phyloP scores from a whole-genome alignment of 768 basidiomycete species.

The Arthromyces matolae region DNA sequence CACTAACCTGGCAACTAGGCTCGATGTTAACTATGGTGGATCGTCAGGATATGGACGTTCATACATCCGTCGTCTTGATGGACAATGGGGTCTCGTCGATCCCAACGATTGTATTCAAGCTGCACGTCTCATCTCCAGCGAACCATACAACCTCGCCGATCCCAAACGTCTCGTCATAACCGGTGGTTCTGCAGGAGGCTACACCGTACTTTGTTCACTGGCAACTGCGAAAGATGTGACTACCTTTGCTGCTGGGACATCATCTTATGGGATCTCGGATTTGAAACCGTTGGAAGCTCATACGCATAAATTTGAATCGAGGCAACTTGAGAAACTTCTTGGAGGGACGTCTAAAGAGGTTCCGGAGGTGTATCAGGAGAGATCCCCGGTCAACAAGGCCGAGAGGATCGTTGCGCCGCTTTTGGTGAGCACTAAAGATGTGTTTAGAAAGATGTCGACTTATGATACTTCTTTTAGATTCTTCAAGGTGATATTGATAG shows the following conservation, averaged over 20 bases:
- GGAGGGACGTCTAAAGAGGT: conserved; percentile 53
- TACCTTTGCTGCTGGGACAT: conserved; percentile 61
- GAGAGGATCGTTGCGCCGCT: conserved; percentile 60
- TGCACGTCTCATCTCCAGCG: conserved; percentile 41
- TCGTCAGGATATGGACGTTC: conserved; percentile 69
- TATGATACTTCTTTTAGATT: conserved; percentile 37
- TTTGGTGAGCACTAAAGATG: conserved; percentile 45
- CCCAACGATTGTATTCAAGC: conserved; percentile 63
- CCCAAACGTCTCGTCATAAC: conserved; percentile 61
- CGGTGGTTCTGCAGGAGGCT: conserved; percentile 74
- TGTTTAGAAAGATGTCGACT: background rate
- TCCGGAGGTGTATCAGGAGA: conserved; percentile 53
- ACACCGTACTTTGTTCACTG: conserved; percentile 52
- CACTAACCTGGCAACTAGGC: conserved; percentile 33
- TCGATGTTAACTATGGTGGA: conserved; percentile 77
- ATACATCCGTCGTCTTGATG: conserved; percentile 59
- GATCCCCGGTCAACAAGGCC: conserved; percentile 63
- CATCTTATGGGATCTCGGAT: conserved; percentile 68
- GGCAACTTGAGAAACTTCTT: conserved; percentile 57
- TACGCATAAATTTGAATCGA: conserved; percentile 71
- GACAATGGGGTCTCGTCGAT: conserved; percentile 74
- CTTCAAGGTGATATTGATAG: conserved; percentile 63
- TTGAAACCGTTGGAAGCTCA: conserved; percentile 50
- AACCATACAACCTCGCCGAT: conserved; percentile 56
- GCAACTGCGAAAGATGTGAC: conserved; percentile 36